Percentiles rank a stretch among this genome's conserved stretches.
Conservation (phyloP, 2,329 filamentous ascomycete genomes). For the Aspergillus brunneoviolaceus region DNA sequence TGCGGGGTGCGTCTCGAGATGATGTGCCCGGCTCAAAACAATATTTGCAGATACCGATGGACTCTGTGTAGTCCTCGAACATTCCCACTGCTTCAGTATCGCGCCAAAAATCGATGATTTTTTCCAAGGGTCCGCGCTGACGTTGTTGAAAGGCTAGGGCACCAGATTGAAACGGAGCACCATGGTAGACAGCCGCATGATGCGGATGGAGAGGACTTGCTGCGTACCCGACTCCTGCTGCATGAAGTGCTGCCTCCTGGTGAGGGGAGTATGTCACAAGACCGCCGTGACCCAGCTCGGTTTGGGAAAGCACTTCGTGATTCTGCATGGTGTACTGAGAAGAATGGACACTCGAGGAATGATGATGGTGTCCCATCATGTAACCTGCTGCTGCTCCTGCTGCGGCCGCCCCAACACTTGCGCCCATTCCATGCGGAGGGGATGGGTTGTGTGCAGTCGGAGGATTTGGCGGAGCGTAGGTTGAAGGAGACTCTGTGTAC, state of each 20-base stretch:
- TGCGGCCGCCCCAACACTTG: constrained; percentile 40
- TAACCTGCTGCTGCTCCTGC: constrained; percentile 46
- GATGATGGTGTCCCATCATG: constrained; percentile 37
- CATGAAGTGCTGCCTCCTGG: constrained; percentile 13
- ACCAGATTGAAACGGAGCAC: constrained; percentile 29
- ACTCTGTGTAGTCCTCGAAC: constrained; percentile 68
- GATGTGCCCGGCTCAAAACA: constrained; percentile 63
- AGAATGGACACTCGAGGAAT: constrained; percentile 29
- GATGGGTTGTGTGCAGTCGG: constrained; percentile 25
- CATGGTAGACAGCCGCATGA: constrained; percentile 32
- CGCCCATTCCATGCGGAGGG: constrained; percentile 32
- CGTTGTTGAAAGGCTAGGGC: constrained; percentile 52
- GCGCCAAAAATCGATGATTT: constrained; percentile 61
- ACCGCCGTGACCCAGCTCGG: constrained; percentile 14
- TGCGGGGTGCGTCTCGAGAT: constrained; percentile 58
- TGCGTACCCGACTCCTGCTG: constrained; percentile 40
- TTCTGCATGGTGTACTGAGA: constrained; percentile 36
- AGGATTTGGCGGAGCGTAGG: constrained; percentile 20
- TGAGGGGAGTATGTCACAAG: constrained; percentile 12
- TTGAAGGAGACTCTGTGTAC: constrained; percentile 22
- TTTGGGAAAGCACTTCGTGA: constrained; percentile 23
- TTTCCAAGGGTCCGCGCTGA: constrained; percentile 56
- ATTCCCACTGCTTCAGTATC: constrained; percentile 63
- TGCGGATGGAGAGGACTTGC: constrained; percentile 31
- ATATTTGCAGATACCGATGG: constrained; percentile 64